Conservation (phyloP, 352 stramenopile genomes). For the Phytophthora pinifolia region DNA sequence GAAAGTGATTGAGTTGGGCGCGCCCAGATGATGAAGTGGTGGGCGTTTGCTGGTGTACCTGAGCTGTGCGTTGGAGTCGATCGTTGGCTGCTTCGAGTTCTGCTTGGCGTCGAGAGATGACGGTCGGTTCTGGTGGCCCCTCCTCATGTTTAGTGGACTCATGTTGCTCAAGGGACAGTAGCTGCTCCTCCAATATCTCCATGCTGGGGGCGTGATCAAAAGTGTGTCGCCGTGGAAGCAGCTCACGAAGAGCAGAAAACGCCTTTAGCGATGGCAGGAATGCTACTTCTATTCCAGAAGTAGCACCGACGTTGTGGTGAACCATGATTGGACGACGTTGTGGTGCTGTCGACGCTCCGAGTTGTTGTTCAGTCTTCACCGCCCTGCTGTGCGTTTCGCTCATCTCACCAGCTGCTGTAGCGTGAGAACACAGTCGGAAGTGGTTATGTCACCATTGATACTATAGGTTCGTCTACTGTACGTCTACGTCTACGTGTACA, state of each 20-base stretch:
- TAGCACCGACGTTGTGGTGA: too few relatives aligned
- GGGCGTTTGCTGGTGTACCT: slow-evolving; percentile 23
- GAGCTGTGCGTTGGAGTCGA: slow-evolving; percentile 35
- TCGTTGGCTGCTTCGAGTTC: slow-evolving; percentile 41
- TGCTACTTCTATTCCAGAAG: too few relatives aligned
- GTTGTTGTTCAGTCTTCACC: too few relatives aligned
- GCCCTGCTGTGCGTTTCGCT: too few relatives aligned
- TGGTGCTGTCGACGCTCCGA: too few relatives aligned
- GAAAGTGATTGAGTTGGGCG: background rate
- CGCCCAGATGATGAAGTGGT: too few relatives aligned
- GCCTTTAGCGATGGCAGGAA: slow-evolving; percentile 15
- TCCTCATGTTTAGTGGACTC: slow-evolving; percentile 15
- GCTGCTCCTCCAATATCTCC: slow-evolving; percentile 9
- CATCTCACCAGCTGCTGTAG: too few relatives aligned
- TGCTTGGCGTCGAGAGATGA: slow-evolving; percentile 21
- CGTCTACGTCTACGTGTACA: too few relatives aligned
- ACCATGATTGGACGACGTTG: too few relatives aligned
- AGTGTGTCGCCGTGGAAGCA: slow-evolving; percentile 16
- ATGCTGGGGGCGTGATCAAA: slow-evolving; percentile 12
- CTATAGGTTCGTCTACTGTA: too few relatives aligned
- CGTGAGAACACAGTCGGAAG: too few relatives aligned
- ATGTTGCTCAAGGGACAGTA: slow-evolving; percentile 7
- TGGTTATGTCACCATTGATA: too few relatives aligned
- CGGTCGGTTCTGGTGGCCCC: slow-evolving; percentile 10
- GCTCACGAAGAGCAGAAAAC: slow-evolving; percentile 12